Percentiles rank a stretch among this genome's conserved stretches.
These are phyloP conservation scores for Hypoxylon lenormandii DNA, from an alignment of 495 filamentous ascomycete genomes.

Conservation along the genomic window DNA sequence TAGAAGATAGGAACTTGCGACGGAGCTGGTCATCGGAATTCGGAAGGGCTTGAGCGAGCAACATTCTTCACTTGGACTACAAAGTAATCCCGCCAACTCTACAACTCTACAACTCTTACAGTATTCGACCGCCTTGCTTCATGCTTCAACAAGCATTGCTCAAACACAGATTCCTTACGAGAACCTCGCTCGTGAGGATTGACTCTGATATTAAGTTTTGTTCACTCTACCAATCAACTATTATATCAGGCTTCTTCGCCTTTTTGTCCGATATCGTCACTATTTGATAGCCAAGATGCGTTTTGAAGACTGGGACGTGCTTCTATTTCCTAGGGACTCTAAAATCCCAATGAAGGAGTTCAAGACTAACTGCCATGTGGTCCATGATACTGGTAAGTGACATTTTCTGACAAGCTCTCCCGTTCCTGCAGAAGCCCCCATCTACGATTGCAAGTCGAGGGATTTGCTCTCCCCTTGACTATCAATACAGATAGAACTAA, in stretches of 20 bases:
- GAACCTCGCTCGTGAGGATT: slow-evolving; percentile 18
- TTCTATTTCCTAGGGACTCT: slow-evolving; percentile 75
- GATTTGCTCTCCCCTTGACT: background rate
- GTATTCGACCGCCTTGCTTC: slow-evolving; percentile 29
- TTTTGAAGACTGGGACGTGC: slow-evolving; percentile 86
- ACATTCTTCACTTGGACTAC: slow-evolving; percentile 4
- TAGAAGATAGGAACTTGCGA: slow-evolving; percentile 25
- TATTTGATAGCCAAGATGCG: slow-evolving; percentile 68
- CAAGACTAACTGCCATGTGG: slow-evolving; percentile 82
- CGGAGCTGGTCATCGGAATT: background rate
- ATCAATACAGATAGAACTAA: background rate
- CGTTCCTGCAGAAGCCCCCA: background rate
- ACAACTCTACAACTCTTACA: slow-evolving; percentile 17
- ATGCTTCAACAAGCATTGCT: slow-evolving; percentile 24
- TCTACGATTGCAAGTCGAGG: background rate
- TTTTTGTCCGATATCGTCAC: slow-evolving; percentile 42
- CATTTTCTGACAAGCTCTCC: background rate
- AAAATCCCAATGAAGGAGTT: slow-evolving; percentile 84
- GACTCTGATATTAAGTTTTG: slow-evolving; percentile 26
- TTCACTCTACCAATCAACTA: slow-evolving; percentile 39
- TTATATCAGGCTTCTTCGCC: slow-evolving; percentile 39
- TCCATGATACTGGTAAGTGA: slow-evolving; percentile 71
- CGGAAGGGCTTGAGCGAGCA: background rate
- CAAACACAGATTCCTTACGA: slow-evolving; percentile 18
- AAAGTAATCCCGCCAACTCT: slow-evolving; percentile 1